Conservation (phyloP, 192 early-diverging fungal species). For the Linnemannia elongata region DNA sequence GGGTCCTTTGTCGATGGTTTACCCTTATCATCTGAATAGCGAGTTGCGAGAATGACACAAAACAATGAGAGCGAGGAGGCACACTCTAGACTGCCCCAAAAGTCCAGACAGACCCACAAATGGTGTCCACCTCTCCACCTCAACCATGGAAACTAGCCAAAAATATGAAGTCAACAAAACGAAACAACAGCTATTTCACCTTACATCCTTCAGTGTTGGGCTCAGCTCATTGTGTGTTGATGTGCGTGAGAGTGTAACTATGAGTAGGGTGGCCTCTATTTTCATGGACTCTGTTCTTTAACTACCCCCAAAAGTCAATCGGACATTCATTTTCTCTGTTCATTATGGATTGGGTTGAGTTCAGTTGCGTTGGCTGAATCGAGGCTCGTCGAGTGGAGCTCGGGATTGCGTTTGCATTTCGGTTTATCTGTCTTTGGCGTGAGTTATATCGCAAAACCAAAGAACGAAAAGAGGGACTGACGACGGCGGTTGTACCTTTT, state of each 20-base stretch:
- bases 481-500: not conserved
- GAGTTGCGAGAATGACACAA: not conserved
- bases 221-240: not conserved
- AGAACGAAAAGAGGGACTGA: too few species aligned
- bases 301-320: not conserved
- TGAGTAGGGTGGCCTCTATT: not conserved
- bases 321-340: not conserved
- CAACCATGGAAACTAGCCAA: not conserved
- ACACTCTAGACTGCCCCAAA: not conserved
- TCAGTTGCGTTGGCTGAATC: not conserved
- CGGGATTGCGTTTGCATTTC: not conserved
- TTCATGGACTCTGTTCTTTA: not conserved
- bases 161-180: not conserved
- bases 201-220: not conserved
- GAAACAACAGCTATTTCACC: not conserved
- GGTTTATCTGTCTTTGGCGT: not conserved
- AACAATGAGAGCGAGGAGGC: not conserved
- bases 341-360: not conserved
- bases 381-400: not conserved
- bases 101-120: not conserved
- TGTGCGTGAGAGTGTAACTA: not conserved
- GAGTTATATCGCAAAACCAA: not conserved
- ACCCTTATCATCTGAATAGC: not conserved
- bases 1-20: not conserved
- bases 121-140: not conserved